These are phyloP conservation scores for Rhynchosporium agropyri DNA, from an alignment of 2,329 filamentous ascomycete genomes.

Conservation along the genomic window DNA sequence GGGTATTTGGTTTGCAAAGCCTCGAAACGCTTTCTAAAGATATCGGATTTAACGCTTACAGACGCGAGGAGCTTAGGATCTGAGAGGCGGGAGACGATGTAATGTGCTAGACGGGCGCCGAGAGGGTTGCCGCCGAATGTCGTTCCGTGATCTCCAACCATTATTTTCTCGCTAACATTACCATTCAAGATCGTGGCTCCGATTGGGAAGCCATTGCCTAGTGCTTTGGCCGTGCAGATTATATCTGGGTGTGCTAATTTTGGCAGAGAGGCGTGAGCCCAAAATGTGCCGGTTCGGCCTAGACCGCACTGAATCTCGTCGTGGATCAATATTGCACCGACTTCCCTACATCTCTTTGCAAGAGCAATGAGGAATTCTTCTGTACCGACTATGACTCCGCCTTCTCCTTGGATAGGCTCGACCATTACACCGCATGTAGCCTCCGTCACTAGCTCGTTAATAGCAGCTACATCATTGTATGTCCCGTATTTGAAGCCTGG, in stretches of 20 bases:
- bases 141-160: conserved; percentile 70
- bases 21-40: conserved; percentile 61
- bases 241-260: conserved; percentile 88
- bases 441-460: conserved; percentile 76
- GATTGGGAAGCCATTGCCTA: conserved; percentile 95
- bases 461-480: conserved; percentile 77
- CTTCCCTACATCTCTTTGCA: conserved; percentile 80
- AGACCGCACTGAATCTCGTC: conserved; percentile 98
- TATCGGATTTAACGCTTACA: conserved; percentile 68
- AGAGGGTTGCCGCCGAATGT: conserved; percentile 76
- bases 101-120: conserved; percentile 73
- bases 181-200: conserved; percentile 71
- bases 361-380: conserved; percentile 83
- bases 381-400: conserved; percentile 82
- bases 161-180: conserved; percentile 67
- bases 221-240: conserved; percentile 90
- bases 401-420: conserved; percentile 97
- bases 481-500: conserved; percentile 87
- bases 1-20: conserved; percentile 64
- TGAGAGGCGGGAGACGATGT: conserved; percentile 78
- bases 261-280: conserved; percentile 80
- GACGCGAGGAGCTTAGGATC: conserved; percentile 68
- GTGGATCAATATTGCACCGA: conserved; percentile 87
- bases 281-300: conserved; percentile 81
- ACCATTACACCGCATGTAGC: conserved; percentile 93